These are phyloP conservation scores for Lipomyces yarrowii DNA, from an alignment of 1,139 yeast genomes.

Conservation along the genomic window DNA sequence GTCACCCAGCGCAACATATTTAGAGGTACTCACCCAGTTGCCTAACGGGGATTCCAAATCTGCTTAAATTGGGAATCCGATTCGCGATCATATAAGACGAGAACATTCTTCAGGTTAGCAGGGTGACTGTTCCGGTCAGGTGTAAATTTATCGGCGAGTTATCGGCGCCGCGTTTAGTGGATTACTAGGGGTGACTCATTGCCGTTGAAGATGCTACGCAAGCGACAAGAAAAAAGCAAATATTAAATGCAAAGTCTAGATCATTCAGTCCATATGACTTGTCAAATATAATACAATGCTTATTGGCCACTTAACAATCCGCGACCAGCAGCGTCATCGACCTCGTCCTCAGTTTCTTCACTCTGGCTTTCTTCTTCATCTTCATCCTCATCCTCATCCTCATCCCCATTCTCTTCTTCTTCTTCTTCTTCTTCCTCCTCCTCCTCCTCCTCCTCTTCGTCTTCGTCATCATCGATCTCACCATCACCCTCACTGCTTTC, in stretches of 20 bases:
- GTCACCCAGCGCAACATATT: not conserved
- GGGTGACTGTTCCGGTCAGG: not conserved
- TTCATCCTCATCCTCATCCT: constrained; percentile 28
- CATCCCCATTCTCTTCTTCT: constrained; percentile 4
- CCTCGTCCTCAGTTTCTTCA: constrained; percentile 26
- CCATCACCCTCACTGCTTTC: constrained; percentile 32
- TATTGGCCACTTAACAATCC: not conserved
- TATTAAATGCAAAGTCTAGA: not conserved
- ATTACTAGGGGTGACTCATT: not conserved
- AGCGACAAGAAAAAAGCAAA: not conserved
- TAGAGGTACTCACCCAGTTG: not conserved
- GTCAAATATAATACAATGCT: not conserved
- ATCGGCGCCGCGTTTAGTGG: no score
- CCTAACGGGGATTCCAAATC: not conserved
- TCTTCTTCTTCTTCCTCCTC: constrained; percentile 32
- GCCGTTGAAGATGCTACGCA: not conserved
- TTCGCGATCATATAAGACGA: not conserved
- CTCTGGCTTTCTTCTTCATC: constrained; percentile 39
- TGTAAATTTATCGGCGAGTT: not conserved
- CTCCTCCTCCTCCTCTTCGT: constrained; percentile 38
- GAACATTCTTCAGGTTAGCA: no score
- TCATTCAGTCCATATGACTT: not conserved
- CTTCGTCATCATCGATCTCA: constrained; percentile 40
- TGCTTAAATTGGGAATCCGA: not conserved
- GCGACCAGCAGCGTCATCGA: not conserved